Evolutionary conservation across 306 rosid genomes (phyloP), one percentile per base, ranked within the genome.

Genomic region (Potentilla sterilis): DNA sequence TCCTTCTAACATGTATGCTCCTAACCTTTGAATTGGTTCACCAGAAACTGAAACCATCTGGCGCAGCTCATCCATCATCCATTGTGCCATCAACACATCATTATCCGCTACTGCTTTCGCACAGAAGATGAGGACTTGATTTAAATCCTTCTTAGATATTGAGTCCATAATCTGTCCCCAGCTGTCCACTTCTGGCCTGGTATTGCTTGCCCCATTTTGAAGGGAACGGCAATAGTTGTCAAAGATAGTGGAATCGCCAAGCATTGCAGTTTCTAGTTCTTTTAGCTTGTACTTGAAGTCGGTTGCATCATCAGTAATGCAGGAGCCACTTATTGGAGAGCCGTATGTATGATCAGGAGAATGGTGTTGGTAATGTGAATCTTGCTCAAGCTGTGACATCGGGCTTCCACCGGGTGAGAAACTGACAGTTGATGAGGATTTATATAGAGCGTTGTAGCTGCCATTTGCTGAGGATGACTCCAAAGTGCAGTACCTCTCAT

Each of bases 1-100:
- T 40, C 99, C 99, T 85, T 96, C 99, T 86, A 96, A 77, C 97
- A 90, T 83, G 87, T 96, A 96, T 18, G 99, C 99, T 68, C 99
- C 99, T 85, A 96, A 75, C 82, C 99, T 83, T 79, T 96, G 97
- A 80, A 96, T 87, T 7, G 99, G 99, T 77, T 96, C 96, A 0
- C 99, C 99, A 6, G 97, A 85, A 81, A 96, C 99, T 0, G 99
- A 90, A 37, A 96, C 99, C 91, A 90, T 85, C 75, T 82, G 85
- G 24, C 97, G 84, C 22, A 96, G 64, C 64, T 90, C 98, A 15
- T 89, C 90, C 90, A 90, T 86, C 82, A 96, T 78, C 89, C 96
- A 88, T 24, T 84, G 90, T 38, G 92, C 92, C 92, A 82, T 77
- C 24, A 87, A 85, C 75, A 79, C 72, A 85, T 96, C 92, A 75